Evolutionary conservation across 2,329 filamentous ascomycete genomes (phyloP).

Genomic region (Talaromyces sp.): DNA sequence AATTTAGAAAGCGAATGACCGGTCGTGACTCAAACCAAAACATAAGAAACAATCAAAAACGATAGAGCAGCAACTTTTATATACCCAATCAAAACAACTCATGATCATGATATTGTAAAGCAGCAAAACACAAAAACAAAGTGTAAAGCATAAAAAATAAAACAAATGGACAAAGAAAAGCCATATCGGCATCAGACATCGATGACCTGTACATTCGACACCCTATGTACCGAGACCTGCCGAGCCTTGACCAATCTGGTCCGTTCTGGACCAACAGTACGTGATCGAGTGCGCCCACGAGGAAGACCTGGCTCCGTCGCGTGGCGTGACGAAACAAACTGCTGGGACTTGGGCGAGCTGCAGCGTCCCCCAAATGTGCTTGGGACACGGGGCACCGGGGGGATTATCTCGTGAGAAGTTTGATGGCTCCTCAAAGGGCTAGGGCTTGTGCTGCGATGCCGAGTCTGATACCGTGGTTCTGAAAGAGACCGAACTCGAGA

Average conservation of each 20-base stretch:
- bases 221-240: neutral
- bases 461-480: neutral
- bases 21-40: neutral
- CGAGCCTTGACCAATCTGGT: slow-evolving; percentile 4
- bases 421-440: neutral
- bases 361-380: neutral
- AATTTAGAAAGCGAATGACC: neutral
- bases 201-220: neutral
- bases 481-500: neutral
- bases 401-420: neutral
- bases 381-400: neutral
- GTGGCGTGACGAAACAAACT: neutral
- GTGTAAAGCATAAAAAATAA: neutral
- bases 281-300: slow-evolving; percentile 7
- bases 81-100: neutral
- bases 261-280: slow-evolving; percentile 1
- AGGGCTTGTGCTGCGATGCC: neutral
- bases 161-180: neutral
- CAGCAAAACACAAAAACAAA: neutral
- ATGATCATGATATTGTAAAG: neutral
- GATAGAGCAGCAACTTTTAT: neutral
- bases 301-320: neutral
- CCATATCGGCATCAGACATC: neutral
- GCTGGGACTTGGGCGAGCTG: neutral
- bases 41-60: neutral